Percentiles rank a stretch among this genome's conserved stretches.
phyloP scores from a whole-genome alignment of 768 basidiomycete genomes.

The Boletus vermiculosoides region DNA sequence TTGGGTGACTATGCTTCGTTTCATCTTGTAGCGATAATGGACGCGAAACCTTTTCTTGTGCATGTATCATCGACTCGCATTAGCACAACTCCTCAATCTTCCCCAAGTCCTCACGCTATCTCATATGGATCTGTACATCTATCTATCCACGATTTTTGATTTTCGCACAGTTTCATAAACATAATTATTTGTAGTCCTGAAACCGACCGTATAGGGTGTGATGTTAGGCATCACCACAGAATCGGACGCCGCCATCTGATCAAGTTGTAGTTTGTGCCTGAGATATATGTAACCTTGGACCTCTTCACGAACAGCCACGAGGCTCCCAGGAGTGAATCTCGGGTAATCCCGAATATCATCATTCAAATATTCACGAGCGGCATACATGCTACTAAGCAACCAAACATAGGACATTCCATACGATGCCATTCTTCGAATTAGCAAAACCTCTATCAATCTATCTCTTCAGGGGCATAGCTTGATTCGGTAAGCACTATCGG shows the following conservation, averaged over 20 bases:
- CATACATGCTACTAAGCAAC: not conserved
- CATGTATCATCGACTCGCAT: constrained; percentile 20
- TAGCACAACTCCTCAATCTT: constrained; percentile 1
- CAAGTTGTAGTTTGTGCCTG: not conserved
- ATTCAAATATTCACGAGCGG: not conserved
- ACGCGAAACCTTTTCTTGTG: constrained; percentile 16
- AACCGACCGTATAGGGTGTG: not conserved
- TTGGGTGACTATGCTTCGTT: not conserved
- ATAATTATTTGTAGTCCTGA: not conserved
- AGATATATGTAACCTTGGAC: too few relatives aligned
- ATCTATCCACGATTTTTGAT: constrained; percentile 11
- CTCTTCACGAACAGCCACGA: not conserved
- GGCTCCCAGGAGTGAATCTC: not conserved
- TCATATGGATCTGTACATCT: constrained; percentile 16
- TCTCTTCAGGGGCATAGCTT: too few relatives aligned
- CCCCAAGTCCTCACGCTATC: constrained; percentile 7
- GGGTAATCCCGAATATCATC: not conserved
- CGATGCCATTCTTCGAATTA: too few relatives aligned
- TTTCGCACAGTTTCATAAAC: not conserved
- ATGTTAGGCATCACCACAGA: not conserved
- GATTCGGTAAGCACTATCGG: too few relatives aligned
- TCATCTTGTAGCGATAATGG: constrained; percentile 20
- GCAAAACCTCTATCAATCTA: too few relatives aligned
- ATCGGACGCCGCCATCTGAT: not conserved
- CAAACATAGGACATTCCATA: too few relatives aligned